Evolutionary conservation across 228 moss, liverwort and hornwort species (phyloP).

Genomic region (Sphagnum fallax): DNA sequence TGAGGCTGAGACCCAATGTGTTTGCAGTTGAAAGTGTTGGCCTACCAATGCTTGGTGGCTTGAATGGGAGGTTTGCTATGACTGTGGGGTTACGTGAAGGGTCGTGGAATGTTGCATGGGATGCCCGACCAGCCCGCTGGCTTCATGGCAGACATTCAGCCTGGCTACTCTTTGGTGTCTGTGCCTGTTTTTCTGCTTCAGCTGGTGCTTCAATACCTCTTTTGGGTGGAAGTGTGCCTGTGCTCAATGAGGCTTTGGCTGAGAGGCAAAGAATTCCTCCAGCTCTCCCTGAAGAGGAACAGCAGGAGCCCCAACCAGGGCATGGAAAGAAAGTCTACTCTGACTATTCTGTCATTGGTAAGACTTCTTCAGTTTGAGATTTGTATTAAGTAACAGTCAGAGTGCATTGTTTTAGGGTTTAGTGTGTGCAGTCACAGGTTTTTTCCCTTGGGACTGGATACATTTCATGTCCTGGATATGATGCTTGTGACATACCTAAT

Average conservation of each 20-base stretch:
- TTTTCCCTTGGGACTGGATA: not conserved
- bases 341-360: constrained; percentile 81
- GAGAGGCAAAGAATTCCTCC: constrained; percentile 24
- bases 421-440: not conserved
- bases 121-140: constrained; percentile 92
- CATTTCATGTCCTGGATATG: not conserved
- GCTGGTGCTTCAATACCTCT: constrained; percentile 71
- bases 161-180: constrained; percentile 93
- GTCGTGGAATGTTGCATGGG: constrained; percentile 94
- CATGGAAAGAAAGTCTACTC: constrained; percentile 82
- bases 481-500: not conserved
- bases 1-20: constrained; percentile 21
- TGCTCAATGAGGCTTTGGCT: constrained; percentile 27
- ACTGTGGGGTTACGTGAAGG: constrained; percentile 76
- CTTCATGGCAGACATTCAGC: constrained; percentile 88
- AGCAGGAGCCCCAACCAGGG: constrained; percentile 40
- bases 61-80: constrained; percentile 66
- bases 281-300: constrained; percentile 8
- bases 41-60: constrained; percentile 49
- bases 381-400: not conserved
- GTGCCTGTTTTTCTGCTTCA: constrained; percentile 88
- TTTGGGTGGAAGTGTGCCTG: constrained; percentile 34
- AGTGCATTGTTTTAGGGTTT: not conserved
- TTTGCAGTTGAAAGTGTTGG: constrained; percentile 33
- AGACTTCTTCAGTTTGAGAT: constrained; percentile 1